These are phyloP conservation scores for Pseudotsuga menziesii DNA, from an alignment of 75 land plant genomes.

Conservation along the genomic window DNA sequence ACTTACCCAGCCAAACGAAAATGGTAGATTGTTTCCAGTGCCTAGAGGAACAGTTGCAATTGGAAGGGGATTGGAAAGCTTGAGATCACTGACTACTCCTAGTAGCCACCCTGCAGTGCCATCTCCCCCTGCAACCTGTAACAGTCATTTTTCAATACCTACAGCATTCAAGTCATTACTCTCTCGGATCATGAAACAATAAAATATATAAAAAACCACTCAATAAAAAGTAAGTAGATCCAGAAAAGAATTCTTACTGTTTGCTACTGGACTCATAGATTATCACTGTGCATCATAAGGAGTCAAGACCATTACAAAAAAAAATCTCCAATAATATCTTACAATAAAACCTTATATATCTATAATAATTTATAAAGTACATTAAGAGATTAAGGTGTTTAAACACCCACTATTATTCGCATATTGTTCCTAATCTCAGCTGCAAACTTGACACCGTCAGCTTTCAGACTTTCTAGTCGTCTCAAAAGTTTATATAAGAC, in stretches of 20 bases:
- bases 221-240: background rate
- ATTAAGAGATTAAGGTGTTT: background rate
- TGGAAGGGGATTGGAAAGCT: slow-evolving; percentile 71
- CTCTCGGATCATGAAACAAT: too few species aligned
- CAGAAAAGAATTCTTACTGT: too few species aligned
- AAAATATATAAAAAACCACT: background rate
- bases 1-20: slow-evolving; percentile 92
- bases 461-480: slow-evolving; percentile 62
- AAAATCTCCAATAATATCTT: background rate
- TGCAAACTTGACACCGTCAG: slow-evolving; percentile 45
- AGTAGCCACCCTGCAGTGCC: slow-evolving; percentile 97
- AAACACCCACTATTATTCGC: slow-evolving; percentile 68
- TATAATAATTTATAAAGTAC: background rate
- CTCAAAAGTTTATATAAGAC: slow-evolving; percentile 43
- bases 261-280: too few species aligned
- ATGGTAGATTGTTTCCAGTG: slow-evolving; percentile 96
- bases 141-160: background rate
- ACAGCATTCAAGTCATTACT: too few species aligned
- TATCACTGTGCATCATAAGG: background rate
- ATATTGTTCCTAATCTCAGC: slow-evolving; percentile 40
- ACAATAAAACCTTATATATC: background rate
- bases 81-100: slow-evolving; percentile 85
- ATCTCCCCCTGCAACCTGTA: slow-evolving; percentile 96
- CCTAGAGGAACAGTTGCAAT: slow-evolving; percentile 92
- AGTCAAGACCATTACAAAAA: slow-evolving; percentile 1